Evolutionary conservation across 345 rosid species (phyloP), one percentile per base, ranked within the genome.

Genomic region (Lumnitzera littorea): DNA sequence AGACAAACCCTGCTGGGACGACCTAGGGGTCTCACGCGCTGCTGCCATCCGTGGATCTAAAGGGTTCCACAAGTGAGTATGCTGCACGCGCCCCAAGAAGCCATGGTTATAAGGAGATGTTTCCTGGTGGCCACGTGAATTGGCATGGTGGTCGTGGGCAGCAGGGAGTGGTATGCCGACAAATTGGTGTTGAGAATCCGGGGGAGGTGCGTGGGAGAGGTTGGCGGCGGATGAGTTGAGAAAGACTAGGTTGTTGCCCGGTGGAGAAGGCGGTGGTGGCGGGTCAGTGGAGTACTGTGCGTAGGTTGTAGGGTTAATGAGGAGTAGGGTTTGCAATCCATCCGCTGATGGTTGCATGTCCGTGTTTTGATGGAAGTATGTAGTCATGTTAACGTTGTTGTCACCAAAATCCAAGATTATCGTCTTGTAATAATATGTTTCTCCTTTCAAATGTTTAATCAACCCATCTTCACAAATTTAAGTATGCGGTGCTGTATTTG

Each of bases 271-370:
- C 36, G 12, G 3, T n/a, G 70, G 10, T 16, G 72, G 31, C 11
- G 64, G 5, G 15, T 75, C 69, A 60, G 72, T 73, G 57, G 83
- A 58, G 64, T 71, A 78, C 2, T 78, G 78, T 8, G 71, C 66
- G 63, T 70, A 76, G 68, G 23, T 36, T 36, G 43, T 74, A 46
- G 87, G 82, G 70, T 82, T 82, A 74, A 82, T 69, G 56, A 82
- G 81, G 54, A 67, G 71, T 17, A 82, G 82, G 24, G 84, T 79
- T 60, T 79, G 87, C 61, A 78, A 67, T 66, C 72, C 84, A 56
- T 71, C 74, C 7, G 55, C 72, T 4, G 43, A 36, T 20, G 71
- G 64, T 70, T 82, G 82, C 67, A 74, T 66, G 65, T 82, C 84
- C 24, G 84, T 63, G 60, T 79, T 62, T 49, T 72, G 67, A 62